Conservation (phyloP, 108 stramenopile genomes). For the Licmophora abbreviata region DNA sequence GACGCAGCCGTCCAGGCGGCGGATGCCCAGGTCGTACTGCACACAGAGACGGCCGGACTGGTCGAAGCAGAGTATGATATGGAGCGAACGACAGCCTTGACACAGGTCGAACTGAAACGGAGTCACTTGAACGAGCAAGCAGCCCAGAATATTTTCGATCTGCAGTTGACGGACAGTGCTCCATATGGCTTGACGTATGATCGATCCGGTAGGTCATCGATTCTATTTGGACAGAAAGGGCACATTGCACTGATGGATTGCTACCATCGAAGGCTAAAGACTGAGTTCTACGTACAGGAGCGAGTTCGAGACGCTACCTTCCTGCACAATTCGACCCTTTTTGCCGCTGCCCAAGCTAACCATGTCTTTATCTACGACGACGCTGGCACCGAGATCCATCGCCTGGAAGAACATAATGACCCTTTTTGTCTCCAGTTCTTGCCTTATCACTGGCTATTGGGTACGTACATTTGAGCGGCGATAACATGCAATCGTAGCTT, state of each 20-base stretch:
- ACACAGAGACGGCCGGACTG: constrained; percentile 54
- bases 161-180: constrained; percentile 37
- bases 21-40: constrained; percentile 63
- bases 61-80: constrained; percentile 70
- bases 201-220: constrained; percentile 60
- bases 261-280: constrained; percentile 37
- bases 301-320: constrained; percentile 83
- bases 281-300: constrained; percentile 82
- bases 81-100: constrained; percentile 63
- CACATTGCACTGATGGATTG: constrained; percentile 84
- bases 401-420: constrained; percentile 73
- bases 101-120: constrained; percentile 51
- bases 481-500: neutral
- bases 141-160: constrained; percentile 65
- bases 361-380: constrained; percentile 96
- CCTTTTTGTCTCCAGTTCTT: constrained; percentile 85
- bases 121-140: constrained; percentile 48
- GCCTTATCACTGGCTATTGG: constrained; percentile 96
- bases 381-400: constrained; percentile 90
- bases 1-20: constrained; percentile 68
- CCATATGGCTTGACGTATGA: constrained; percentile 75
- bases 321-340: constrained; percentile 87
- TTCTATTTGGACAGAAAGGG: constrained; percentile 51
- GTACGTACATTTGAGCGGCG: constrained; percentile 10
- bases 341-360: constrained; percentile 94